Base-by-base conservation (phyloP, 352 stramenopile genomes). In the Pythium rishiriense region DNA sequence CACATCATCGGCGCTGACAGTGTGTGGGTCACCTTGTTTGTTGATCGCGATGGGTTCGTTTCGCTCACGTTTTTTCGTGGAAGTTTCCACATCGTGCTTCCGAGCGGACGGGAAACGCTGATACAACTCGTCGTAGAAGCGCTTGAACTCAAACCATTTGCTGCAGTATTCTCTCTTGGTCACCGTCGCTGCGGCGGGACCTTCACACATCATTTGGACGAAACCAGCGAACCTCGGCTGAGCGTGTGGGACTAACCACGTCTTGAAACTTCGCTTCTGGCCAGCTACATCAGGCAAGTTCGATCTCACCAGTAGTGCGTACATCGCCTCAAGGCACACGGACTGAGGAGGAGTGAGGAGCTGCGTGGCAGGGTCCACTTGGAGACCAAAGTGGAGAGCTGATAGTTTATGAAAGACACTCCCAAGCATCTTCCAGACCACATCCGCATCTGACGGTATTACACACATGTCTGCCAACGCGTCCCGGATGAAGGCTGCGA, bases 381-480 rank as follows among this genome's bases (percentile, higher is more conserved):
- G 33, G 0, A 54, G 61, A n/a, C 61, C 54, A 26, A 73, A 66
- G 24, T 70, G 49, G 25, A 64, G 53, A 51, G 56, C 47, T 5
- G 83, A 79, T 1, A 87, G 64, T 21, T 69, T 78, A 50, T 78
- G 68, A 22, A 83, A 85, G 2, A 87, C 43, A 28, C 42, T 39
- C 11, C 66, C 24, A 8, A 81, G 45, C 22, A 88, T 42, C 51
- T 76, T 68, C 66, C 67, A 81, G n/a, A 79, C 75, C 14, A 87
- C 59, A 12, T 69, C 54, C 21, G 75, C 59, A 51, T 90, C 81
- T 12, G 28, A 42, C 19, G 42, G 35, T 14, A 70, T 66, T n/a
- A 86, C 68, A 64, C 83, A 78, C 5, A 88, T 65, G 46, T 88
- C 81, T 31, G 67, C 79, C 26, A 90, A 56, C 1, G 69, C 48